Evolutionary conservation across 768 basidiomycete species (phyloP).

Genomic region (Kwoniella dendrophila): DNA sequence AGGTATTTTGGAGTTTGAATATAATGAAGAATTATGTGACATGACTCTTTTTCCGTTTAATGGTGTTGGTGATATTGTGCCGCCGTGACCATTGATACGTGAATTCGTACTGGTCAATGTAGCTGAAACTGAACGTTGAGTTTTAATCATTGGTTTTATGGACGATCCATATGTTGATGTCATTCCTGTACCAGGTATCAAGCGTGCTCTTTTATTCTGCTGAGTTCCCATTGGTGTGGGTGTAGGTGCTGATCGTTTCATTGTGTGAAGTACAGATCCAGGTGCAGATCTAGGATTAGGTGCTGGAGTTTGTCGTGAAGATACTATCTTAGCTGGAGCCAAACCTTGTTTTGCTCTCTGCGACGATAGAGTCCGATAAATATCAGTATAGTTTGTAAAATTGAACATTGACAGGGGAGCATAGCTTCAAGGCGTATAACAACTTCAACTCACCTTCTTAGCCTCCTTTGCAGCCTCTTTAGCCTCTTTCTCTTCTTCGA

Average conservation of each 20-base stretch:
- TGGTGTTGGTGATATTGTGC: slow-evolving; percentile 5
- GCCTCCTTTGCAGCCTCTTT: slow-evolving; percentile 77
- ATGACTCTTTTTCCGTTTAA: slow-evolving; percentile 7
- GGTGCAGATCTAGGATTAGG: slow-evolving; percentile 18
- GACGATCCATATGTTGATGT: slow-evolving; percentile 13
- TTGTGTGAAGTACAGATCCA: background rate
- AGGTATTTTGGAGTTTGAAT: slow-evolving; percentile 4
- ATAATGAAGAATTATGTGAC: slow-evolving; percentile 9
- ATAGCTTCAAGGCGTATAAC: background rate
- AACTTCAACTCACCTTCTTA: slow-evolving; percentile 58
- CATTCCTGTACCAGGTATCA: background rate
- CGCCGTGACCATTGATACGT: background rate
- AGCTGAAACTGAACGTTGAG: slow-evolving; percentile 3
- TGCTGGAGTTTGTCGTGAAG: slow-evolving; percentile 25
- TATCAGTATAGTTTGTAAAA: too few species aligned
- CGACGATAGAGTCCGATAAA: background rate
- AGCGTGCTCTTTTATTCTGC: slow-evolving; percentile 13
- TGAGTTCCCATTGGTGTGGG: slow-evolving; percentile 40
- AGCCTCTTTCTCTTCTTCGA: slow-evolving; percentile 69
- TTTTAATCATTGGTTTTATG: background rate
- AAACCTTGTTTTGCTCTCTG: slow-evolving; percentile 44
- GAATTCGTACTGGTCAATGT: slow-evolving; percentile 3
- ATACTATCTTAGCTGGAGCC: slow-evolving; percentile 33
- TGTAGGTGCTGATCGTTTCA: slow-evolving; percentile 49
- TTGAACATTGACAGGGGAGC: background rate